Base-by-base conservation (phyloP, 2,329 filamentous ascomycete species). In the Nemania sp. region DNA sequence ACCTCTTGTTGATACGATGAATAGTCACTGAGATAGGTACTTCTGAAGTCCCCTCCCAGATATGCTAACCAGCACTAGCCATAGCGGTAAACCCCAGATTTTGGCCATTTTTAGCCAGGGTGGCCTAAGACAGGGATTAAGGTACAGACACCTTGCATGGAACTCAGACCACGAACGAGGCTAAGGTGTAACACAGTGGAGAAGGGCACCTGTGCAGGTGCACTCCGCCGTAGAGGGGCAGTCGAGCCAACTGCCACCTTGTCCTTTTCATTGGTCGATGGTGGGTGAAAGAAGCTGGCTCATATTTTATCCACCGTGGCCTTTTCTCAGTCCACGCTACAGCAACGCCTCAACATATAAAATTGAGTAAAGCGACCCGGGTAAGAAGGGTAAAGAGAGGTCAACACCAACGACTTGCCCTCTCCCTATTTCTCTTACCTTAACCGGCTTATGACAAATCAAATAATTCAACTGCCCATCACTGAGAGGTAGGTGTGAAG, bases 281-380 rank as follows among this genome's bases (percentile, higher is more conserved):
- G n/a, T 39, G 35, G 4, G 3, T 39, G 3, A 42, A 35, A n/a
- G n/a, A 34, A 49, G 52, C 20, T 54, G 42, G 37, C 10, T 51
- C 32, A 39, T 51, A 54, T 68, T 73, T 4, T 5, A 13, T 79
- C 76, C 77, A 79, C 76, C 75, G 71, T 80, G 78, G 77, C 78
- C 77, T 80, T 72, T 79, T 75, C 60, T 59, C 56, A 49, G 66
- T 59, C 29, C 46, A 43, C 29, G 51, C n/a, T n/a, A n/a, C n/a
- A n/a, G n/a, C 25, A 32, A 35, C 34, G 47, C 34, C 25, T 29
- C 25, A 29, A 29, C 25, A 29, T 29, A 29, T 29, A 29, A 29
- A 29, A 29, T 29, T 29, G 7, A 29, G 3, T 29, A 29, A 29
- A 29, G 7, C 4, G 25, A n/a, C n/a, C n/a, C 7, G 7, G 25